These are phyloP conservation scores for Pinus taeda DNA, from an alignment of 75 land plant species.

Conservation along the genomic window DNA sequence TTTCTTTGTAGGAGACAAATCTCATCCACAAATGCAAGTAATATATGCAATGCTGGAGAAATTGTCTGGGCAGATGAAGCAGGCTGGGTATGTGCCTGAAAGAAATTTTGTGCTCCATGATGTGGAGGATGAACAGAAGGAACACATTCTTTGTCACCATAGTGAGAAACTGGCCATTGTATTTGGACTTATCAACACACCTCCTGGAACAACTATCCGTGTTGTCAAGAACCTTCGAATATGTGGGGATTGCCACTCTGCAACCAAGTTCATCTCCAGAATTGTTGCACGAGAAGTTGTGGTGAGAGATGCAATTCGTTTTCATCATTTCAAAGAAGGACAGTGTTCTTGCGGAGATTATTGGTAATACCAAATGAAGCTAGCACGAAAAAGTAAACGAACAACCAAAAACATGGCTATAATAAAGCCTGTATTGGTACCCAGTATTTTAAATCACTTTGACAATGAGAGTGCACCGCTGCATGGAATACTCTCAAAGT, in stretches of 20 bases:
- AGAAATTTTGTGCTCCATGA: not conserved
- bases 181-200: not conserved
- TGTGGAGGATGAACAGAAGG: not conserved
- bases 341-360: not conserved
- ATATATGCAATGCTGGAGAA: not conserved
- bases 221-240: not conserved
- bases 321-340: not conserved
- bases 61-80: not conserved
- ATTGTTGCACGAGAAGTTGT: not conserved
- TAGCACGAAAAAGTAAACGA: too few species aligned
- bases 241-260: constrained; percentile 1
- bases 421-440: too few species aligned
- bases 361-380: not conserved
- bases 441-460: too few species aligned
- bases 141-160: not conserved
- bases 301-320: not conserved
- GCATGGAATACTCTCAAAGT: too few species aligned
- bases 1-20: not conserved
- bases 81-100: not conserved
- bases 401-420: too few species aligned
- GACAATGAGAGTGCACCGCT: too few species aligned
- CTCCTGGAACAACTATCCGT: not conserved
- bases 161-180: not conserved
- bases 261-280: not conserved
- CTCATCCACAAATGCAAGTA: not conserved